phyloP scores from a whole-genome alignment of 2,329 filamentous ascomycete genomes.

The Alternaria sp. region DNA sequence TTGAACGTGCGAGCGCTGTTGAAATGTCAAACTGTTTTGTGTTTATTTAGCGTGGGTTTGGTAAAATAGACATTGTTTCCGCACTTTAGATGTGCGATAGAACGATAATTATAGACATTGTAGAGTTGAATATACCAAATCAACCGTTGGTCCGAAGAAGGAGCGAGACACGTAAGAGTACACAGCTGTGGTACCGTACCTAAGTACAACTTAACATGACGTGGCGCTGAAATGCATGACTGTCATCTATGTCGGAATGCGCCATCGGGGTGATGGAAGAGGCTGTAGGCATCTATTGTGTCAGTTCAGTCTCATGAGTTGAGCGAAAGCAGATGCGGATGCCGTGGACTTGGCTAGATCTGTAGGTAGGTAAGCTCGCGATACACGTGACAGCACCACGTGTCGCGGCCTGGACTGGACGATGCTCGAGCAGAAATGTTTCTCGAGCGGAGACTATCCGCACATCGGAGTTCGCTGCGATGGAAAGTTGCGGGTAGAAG shows the following conservation, averaged over 20 bases:
- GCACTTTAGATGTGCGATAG: neutral
- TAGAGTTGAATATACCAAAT: neutral
- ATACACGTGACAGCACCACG: neutral
- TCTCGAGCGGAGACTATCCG: neutral
- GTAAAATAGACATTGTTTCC: neutral
- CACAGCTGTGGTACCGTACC: neutral
- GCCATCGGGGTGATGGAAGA: neutral
- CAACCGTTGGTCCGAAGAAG: neutral
- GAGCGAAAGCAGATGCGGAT: neutral
- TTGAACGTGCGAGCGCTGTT: neutral
- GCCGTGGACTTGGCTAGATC: neutral
- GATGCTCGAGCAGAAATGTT: neutral
- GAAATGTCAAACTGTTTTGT: neutral
- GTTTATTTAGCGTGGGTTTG: neutral
- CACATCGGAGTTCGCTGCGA: neutral
- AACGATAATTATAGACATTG: neutral
- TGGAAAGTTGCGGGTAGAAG: conserved; percentile 4
- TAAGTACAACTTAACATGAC: neutral
- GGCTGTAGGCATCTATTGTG: neutral
- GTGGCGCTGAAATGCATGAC: neutral
- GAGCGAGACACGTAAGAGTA: neutral
- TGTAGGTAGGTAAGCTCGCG: neutral
- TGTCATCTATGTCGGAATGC: neutral
- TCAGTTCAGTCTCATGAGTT: neutral
- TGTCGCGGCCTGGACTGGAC: neutral